These are phyloP conservation scores for Saprolegnia parasitica DNA, from an alignment of 352 stramenopile genomes.

Conservation along the genomic window DNA sequence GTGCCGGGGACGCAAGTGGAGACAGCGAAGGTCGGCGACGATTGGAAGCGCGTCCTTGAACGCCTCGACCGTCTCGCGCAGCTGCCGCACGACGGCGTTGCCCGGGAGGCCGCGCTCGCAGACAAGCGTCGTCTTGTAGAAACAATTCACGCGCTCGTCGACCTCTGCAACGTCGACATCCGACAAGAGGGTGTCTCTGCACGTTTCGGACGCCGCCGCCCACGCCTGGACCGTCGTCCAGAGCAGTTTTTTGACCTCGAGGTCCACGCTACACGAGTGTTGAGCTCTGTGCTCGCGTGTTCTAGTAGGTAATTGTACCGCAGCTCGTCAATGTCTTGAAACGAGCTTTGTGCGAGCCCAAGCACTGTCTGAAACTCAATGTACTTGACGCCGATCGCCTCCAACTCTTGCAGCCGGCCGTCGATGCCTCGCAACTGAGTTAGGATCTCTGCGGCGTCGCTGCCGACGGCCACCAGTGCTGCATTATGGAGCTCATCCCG, in stretches of 20 bases:
- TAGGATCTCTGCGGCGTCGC: constrained; percentile 38
- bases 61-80: constrained; percentile 44
- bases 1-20: constrained; percentile 22
- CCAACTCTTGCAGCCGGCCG: constrained; percentile 35
- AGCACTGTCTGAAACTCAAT: constrained; percentile 30
- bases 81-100: constrained; percentile 34
- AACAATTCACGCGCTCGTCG: constrained; percentile 47
- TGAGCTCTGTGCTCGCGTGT: too few species aligned
- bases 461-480: neutral
- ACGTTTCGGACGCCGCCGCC: constrained; percentile 35
- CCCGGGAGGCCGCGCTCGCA: constrained; percentile 42
- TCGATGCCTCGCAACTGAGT: constrained; percentile 42
- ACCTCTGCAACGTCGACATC: constrained; percentile 41
- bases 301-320: constrained; percentile 2
- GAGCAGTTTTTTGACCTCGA: constrained; percentile 38
- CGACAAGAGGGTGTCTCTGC: constrained; percentile 38
- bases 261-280: neutral
- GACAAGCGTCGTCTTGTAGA: constrained; percentile 38
- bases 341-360: constrained; percentile 17
- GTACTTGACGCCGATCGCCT: constrained; percentile 39
- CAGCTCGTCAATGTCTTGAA: constrained; percentile 9
- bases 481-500: constrained; percentile 22
- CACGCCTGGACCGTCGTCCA: constrained; percentile 53
- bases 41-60: constrained; percentile 44
- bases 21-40: constrained; percentile 29